A percentile compares a stretch with the other conserved stretches of the same genome.
Conservation (phyloP, 441 rosid species). For the Mallotus repandus region DNA sequence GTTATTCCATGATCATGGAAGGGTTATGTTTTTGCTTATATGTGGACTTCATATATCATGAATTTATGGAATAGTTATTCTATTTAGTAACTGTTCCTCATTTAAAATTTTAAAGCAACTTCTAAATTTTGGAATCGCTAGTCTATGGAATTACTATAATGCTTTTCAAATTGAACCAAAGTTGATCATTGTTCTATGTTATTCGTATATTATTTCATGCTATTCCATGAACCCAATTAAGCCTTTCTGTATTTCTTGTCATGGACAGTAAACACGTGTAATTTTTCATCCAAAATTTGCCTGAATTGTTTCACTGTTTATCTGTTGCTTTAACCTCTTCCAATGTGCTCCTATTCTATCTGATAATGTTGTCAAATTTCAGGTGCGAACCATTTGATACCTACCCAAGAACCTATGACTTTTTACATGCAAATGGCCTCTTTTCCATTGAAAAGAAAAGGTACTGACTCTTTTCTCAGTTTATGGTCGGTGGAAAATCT, state of each 20-base stretch:
- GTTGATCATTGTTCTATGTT: background rate
- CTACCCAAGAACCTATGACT: conserved; percentile 92
- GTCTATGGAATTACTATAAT: background rate
- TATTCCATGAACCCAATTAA: background rate
- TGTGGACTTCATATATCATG: background rate
- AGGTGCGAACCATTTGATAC: conserved; percentile 99
- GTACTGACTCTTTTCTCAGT: conserved; percentile 34
- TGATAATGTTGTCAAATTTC: conserved; percentile 24
- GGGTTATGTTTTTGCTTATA: background rate
- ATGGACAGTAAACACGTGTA: background rate
- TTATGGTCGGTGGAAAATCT: background rate
- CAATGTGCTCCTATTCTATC: background rate
- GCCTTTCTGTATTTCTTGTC: background rate
- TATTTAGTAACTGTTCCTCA: background rate
- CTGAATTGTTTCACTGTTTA: background rate
- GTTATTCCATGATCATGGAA: background rate
- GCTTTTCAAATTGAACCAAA: background rate
- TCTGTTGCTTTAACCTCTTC: conserved; percentile 14
- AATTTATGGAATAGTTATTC: background rate
- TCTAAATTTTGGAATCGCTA: background rate
- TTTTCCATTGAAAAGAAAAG: conserved; percentile 87
- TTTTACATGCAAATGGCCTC: conserved; percentile 83
- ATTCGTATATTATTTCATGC: background rate
- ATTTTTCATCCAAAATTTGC: background rate
- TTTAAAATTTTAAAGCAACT: background rate